Base-by-base conservation (phyloP, 2,329 filamentous ascomycete genomes). In the Ascochyta fabae region DNA sequence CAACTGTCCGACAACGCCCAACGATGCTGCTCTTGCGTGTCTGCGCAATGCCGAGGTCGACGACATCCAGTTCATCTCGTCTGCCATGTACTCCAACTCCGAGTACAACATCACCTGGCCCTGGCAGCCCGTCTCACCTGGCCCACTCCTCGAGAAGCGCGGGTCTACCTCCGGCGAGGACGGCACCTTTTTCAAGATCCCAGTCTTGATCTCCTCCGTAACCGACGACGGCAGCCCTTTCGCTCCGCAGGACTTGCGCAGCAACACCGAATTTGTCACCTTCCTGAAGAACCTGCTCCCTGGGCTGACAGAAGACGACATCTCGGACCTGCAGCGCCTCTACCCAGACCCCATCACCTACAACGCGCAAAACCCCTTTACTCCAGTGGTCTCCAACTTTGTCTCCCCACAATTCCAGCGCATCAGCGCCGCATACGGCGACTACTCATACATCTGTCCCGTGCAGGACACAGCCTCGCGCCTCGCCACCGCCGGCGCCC, bases 41-140 rank as follows among this genome's bases (percentile, higher is more conserved):
- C 67, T 82, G 1, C 75, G 75, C 4, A 59, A 61, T 1, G 76
- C 73, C 0, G 71, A 78, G 10, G 65, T 78, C 2, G 50, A 61
- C 3, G 68, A 71, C 1, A 78, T 82, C 34, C 73, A 75, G 53
- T 52, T 74, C 40, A 64, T 77, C 16, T 79, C 77, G 33, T 69
- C 71, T 0, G 71, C 73, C 19, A 50, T 81, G 3, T 81, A 75
- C 51, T 63, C 71, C 2, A 71, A 75, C 0, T 76, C 76, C 4
- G 65, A 77, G 4, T 72, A 74, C 15, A 73, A 73, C 34, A 66
- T 79, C 24, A 81, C 78, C 0, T 82, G 80, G 80, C 80, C 80
- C 0, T 83, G 79, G 66, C 80, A 82, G 46, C 80, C 80, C 1
- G 76, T 77, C 0, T 78, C 79, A 0, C 78, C 79, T 0, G 80